Evolutionary conservation across 2,329 filamentous ascomycete species (phyloP).

Genomic region (Fusarium globosum): DNA sequence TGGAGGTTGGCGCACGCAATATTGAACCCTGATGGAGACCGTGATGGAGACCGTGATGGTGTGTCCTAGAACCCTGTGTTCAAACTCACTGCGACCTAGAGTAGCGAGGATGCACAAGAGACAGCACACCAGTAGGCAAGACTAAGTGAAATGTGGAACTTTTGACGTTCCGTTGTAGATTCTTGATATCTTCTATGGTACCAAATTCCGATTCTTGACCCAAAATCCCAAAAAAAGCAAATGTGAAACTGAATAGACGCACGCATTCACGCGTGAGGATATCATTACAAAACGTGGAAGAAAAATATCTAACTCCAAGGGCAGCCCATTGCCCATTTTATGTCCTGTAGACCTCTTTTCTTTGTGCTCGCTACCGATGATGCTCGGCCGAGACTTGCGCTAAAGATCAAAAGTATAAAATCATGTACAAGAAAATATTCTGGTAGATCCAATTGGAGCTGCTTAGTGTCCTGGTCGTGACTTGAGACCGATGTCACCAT

Average conservation of each 20-base stretch:
- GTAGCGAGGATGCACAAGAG: not conserved
- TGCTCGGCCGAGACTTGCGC: slow-evolving; percentile 30
- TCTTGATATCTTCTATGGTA: slow-evolving; percentile 29
- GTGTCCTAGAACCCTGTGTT: not conserved
- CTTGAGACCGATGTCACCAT: slow-evolving; percentile 70
- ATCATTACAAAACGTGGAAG: slow-evolving; percentile 40
- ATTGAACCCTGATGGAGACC: slow-evolving; percentile 13
- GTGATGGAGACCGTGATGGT: slow-evolving; percentile 1
- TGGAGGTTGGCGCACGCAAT: slow-evolving; percentile 15
- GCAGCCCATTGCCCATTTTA: slow-evolving; percentile 34
- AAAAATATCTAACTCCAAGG: slow-evolving; percentile 33
- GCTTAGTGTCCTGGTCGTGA: slow-evolving; percentile 53
- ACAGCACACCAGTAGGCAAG: not conserved
- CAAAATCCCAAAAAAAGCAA: slow-evolving; percentile 9
- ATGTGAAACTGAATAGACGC: slow-evolving; percentile 28
- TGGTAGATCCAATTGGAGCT: slow-evolving; percentile 54
- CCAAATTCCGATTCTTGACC: slow-evolving; percentile 2
- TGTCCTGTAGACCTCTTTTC: slow-evolving; percentile 37
- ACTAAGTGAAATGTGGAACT: not conserved
- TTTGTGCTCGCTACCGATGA: slow-evolving; percentile 22
- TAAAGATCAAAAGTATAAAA: slow-evolving; percentile 27
- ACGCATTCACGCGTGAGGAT: slow-evolving; percentile 37
- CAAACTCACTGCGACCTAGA: not conserved
- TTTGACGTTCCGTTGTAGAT: slow-evolving; percentile 13
- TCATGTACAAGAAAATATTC: slow-evolving; percentile 33